Conservation (phyloP, 2,329 filamentous ascomycete genomes). For the Arthroderma sp. region DNA sequence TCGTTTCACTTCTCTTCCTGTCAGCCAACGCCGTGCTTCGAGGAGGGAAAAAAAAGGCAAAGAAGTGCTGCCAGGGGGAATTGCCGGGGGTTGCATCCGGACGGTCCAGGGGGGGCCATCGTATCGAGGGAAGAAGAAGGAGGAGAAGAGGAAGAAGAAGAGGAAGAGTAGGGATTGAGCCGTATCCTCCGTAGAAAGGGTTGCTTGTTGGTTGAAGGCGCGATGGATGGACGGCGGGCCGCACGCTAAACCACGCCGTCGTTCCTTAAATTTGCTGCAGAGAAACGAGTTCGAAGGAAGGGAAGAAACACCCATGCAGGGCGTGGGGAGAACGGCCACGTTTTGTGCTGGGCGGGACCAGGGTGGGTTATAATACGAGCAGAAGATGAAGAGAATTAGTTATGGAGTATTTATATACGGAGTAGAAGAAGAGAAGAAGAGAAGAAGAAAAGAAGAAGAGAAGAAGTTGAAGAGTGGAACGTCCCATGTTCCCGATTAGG, state of each 20-base stretch:
- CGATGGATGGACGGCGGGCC: not conserved
- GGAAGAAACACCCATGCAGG: not conserved
- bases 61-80: not conserved
- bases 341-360: not conserved
- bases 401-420: too few relatives aligned
- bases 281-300: not conserved
- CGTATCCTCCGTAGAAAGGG: too few relatives aligned
- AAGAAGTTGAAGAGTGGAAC: not conserved
- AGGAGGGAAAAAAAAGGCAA: not conserved
- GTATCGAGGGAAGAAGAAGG: not conserved
- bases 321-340: not conserved
- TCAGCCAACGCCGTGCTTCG: not conserved
- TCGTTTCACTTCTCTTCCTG: not conserved
- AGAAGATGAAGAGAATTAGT: not conserved
- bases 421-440: not conserved
- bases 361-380: not conserved
- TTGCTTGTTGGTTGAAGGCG: not conserved
- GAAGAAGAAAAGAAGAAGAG: too few relatives aligned
- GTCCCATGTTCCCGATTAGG: too few relatives aligned
- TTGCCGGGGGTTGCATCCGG: constrained; percentile 1
- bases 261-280: not conserved
- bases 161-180: too few relatives aligned
- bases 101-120: not conserved
- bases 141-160: not conserved
- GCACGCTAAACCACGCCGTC: not conserved